Conservation (phyloP, 208 protist species). For the Herpetomonas samuelpessoai region DNA sequence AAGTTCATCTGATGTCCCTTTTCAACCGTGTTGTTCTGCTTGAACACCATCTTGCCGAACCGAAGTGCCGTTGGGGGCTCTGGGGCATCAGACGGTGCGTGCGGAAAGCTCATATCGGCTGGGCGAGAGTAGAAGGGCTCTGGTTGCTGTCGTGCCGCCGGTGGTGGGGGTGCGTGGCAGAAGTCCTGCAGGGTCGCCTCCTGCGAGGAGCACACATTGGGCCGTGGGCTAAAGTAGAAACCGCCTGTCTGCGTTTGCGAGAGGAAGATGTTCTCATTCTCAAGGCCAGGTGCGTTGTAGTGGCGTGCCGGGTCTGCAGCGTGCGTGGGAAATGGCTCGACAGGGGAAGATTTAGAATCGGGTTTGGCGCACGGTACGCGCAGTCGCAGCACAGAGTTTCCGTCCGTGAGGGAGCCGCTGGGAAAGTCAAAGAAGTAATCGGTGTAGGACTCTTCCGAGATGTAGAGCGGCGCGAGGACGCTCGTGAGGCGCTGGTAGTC, state of each 20-base stretch:
- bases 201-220: not conserved
- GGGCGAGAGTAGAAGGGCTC: no score
- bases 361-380: slow-evolving; percentile 43
- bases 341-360: not conserved
- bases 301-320: not conserved
- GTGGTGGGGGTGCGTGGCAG: not conserved
- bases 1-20: slow-evolving; percentile 68
- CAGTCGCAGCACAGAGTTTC: slow-evolving; percentile 50
- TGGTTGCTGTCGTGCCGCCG: not conserved
- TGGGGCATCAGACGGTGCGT: no score
- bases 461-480: slow-evolving; percentile 19
- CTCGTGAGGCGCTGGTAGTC: slow-evolving; percentile 35
- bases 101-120: no score
- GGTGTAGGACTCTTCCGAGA: slow-evolving; percentile 47
- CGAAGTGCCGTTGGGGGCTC: not conserved
- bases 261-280: not conserved
- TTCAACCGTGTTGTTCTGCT: slow-evolving; percentile 63
- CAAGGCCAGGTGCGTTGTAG: no score
- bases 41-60: slow-evolving; percentile 49
- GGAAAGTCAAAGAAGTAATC: slow-evolving; percentile 81
- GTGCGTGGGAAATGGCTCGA: not conserved
- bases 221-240: not conserved
- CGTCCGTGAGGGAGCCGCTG: slow-evolving; percentile 24
- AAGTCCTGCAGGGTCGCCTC: not conserved
- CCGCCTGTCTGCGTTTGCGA: not conserved